These are phyloP conservation scores for Rhodotorula sp. DNA, from an alignment of 1,284 basidiomycete species.

Conservation along the genomic window DNA sequence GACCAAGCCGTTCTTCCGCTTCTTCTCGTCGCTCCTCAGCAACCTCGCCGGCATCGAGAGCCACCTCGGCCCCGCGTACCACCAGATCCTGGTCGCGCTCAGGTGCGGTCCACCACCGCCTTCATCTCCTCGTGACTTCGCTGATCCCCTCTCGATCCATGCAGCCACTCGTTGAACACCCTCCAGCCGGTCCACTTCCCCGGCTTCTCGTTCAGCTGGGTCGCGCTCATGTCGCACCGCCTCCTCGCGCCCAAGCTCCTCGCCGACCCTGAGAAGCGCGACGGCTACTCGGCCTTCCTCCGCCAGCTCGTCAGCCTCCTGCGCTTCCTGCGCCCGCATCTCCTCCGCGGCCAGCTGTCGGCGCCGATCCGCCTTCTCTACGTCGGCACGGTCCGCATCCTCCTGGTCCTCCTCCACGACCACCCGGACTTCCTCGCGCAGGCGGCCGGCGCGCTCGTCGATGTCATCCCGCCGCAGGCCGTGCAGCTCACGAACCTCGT, in stretches of 20 bases:
- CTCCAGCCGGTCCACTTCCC: conserved; percentile 96
- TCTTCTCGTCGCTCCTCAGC: conserved; percentile 94
- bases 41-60: conserved; percentile 83
- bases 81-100: conserved; percentile 83
- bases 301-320: conserved; percentile 87
- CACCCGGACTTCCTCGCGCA: conserved; percentile 98
- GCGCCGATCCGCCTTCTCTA: conserved; percentile 85
- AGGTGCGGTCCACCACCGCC: conserved; percentile 59
- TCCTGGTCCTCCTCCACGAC: conserved; percentile 94
- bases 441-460: conserved; percentile 93
- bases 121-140: background rate
- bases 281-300: conserved; percentile 96
- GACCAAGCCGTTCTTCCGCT: conserved; percentile 97
- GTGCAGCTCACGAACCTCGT: conserved; percentile 90
- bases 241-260: conserved; percentile 97
- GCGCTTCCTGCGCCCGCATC: conserved; percentile 90
- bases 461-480: conserved; percentile 87
- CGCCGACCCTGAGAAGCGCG: conserved; percentile 74
- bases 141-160: background rate
- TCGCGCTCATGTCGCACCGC: conserved; percentile 92
- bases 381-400: conserved; percentile 84
- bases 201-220: conserved; percentile 97
- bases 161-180: conserved; percentile 91
- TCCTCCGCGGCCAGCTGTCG: conserved; percentile 68
- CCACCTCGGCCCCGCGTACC: conserved; percentile 78